phyloP scores from a whole-genome alignment of 1,139 yeast species.

The Arxiozyma bovina region DNA sequence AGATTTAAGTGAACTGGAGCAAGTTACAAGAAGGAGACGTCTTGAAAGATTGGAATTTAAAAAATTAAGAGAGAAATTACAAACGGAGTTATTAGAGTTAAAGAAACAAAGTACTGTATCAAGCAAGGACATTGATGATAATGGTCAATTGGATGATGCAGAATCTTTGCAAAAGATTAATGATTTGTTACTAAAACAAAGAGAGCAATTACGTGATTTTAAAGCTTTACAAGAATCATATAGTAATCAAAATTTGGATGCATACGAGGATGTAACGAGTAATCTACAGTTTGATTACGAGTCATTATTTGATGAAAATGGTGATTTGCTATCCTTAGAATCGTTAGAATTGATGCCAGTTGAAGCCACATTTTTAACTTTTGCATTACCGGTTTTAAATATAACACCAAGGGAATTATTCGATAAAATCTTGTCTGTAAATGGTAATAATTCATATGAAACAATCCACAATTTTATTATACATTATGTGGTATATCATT shows the following conservation, averaged over 20 bases:
- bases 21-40: conserved; percentile 65
- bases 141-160: conserved; percentile 10
- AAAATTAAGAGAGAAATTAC: conserved; percentile 37
- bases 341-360: conserved; percentile 63
- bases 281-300: conserved; percentile 36
- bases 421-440: conserved; percentile 5
- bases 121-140: neutral
- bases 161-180: conserved; percentile 17
- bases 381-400: conserved; percentile 37
- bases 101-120: conserved; percentile 19
- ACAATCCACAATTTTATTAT: conserved; percentile 15
- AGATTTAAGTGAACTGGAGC: conserved; percentile 46
- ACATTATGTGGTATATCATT: conserved; percentile 68
- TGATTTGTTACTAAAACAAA: neutral
- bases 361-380: conserved; percentile 62
- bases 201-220: neutral
- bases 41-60: conserved; percentile 68
- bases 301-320: conserved; percentile 34
- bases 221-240: neutral
- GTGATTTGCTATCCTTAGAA: conserved; percentile 45
- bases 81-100: conserved; percentile 29
- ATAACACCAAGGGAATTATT: conserved; percentile 14
- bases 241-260: neutral
- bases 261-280: neutral
- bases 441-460: conserved; percentile 6